phyloP scores from a whole-genome alignment of 1,284 basidiomycete species.

The Hortiboletus rubellus region DNA sequence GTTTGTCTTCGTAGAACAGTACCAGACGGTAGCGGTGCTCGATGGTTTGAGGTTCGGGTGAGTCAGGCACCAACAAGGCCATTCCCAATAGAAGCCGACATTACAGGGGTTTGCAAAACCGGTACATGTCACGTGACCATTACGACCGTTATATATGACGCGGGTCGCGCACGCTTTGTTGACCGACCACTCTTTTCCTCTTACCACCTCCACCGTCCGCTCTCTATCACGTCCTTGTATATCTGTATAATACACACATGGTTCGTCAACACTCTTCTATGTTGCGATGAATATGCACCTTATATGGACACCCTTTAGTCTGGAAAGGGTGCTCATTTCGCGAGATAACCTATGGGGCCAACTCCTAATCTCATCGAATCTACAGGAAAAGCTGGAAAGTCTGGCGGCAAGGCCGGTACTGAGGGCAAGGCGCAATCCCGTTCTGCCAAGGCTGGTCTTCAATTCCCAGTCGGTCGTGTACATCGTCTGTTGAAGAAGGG shows the following conservation, averaged over 20 bases:
- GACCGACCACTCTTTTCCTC: slow-evolving; percentile 42
- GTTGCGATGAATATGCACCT: slow-evolving; percentile 9
- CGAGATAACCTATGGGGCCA: slow-evolving; percentile 3
- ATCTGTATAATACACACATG: slow-evolving; percentile 36
- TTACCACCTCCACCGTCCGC: slow-evolving; percentile 43
- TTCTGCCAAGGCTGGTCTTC: slow-evolving; percentile 72
- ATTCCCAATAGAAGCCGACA: background rate
- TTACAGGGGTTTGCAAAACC: slow-evolving; percentile 5
- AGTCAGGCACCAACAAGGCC: background rate
- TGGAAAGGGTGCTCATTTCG: slow-evolving; percentile 45
- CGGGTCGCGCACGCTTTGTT: slow-evolving; percentile 39
- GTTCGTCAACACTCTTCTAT: slow-evolving; percentile 29
- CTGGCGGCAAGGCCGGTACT: slow-evolving; percentile 57
- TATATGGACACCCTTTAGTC: slow-evolving; percentile 35
- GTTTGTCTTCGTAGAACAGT: no score
- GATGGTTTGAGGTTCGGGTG: no score
- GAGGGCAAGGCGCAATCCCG: slow-evolving; percentile 70
- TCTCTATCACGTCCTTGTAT: slow-evolving; percentile 15
- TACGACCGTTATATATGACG: slow-evolving; percentile 31
- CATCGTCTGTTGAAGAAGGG: slow-evolving; percentile 86
- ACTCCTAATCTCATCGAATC: slow-evolving; percentile 10
- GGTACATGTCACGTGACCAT: slow-evolving; percentile 46
- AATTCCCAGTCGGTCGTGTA: slow-evolving; percentile 91
- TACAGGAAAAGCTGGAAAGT: slow-evolving; percentile 58
- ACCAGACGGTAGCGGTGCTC: no score